A percentile compares a stretch with the other conserved stretches of the same genome.
Evolutionary conservation across 129 eudicot species (phyloP).

Genomic region (Arctium lappa): DNA sequence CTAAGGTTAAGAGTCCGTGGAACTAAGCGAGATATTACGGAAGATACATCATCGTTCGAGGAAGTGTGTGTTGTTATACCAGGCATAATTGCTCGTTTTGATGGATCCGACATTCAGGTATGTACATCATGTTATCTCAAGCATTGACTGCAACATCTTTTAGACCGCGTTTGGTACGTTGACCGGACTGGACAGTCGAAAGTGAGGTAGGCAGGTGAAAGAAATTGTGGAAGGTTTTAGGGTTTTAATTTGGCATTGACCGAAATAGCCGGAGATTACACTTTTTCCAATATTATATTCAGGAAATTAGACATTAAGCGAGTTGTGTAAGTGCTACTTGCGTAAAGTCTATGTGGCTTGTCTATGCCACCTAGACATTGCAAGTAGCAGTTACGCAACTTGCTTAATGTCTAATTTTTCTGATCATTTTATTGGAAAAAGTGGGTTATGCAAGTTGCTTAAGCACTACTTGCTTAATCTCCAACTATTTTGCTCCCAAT

Average conservation of each 20-base stretch:
- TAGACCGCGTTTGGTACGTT: neutral
- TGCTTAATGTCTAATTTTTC: too few relatives aligned
- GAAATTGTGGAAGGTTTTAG: neutral
- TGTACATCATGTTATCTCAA: neutral
- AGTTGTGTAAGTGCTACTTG: too few relatives aligned
- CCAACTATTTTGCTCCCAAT: neutral
- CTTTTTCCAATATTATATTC: too few relatives aligned
- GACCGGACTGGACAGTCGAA: neutral
- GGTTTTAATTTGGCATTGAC: neutral
- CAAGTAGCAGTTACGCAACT: too few relatives aligned
- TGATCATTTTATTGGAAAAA: neutral
- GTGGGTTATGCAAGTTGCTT: neutral
- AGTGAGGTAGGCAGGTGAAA: neutral
- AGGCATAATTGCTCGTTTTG: slow-evolving; percentile 91
- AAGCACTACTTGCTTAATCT: too few relatives aligned
- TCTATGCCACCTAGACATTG: too few relatives aligned
- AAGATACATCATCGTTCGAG: slow-evolving; percentile 68
- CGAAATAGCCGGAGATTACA: neutral
- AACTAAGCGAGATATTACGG: slow-evolving; percentile 68
- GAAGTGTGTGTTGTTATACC: slow-evolving; percentile 85
- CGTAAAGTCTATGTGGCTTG: too few relatives aligned
- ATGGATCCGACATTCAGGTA: slow-evolving; percentile 95
- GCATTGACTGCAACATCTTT: neutral
- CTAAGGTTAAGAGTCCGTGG: slow-evolving; percentile 88
- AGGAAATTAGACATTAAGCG: too few relatives aligned